phyloP scores from a whole-genome alignment of 2,329 filamentous ascomycete genomes.

The Penicillium sp. region DNA sequence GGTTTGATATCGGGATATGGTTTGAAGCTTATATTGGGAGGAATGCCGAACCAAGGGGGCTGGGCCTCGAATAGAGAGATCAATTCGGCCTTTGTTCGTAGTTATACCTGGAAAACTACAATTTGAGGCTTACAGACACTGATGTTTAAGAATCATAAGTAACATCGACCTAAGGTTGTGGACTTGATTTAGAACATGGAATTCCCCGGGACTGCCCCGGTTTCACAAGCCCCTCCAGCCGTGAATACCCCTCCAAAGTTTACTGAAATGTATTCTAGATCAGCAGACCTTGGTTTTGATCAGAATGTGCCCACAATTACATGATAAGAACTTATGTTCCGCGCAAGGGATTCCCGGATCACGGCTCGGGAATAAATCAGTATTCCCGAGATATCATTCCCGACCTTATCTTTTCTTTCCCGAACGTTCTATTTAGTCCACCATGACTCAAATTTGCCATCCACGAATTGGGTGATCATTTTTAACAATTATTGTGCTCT shows the following conservation, averaged over 20 bases:
- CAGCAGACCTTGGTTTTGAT: not conserved
- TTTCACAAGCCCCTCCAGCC: not conserved
- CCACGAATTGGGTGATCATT: not conserved
- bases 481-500: not conserved
- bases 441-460: slow-evolving; percentile 17
- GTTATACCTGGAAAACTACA: not conserved
- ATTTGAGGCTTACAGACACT: not conserved
- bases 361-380: slow-evolving; percentile 23
- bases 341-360: slow-evolving; percentile 17
- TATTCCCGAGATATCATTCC: slow-evolving; percentile 25
- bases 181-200: not conserved
- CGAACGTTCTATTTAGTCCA: slow-evolving; percentile 18
- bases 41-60: not conserved
- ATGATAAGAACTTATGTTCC: slow-evolving; percentile 15
- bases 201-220: not conserved
- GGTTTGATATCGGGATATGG: not conserved
- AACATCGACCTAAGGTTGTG: not conserved
- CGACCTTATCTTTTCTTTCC: slow-evolving; percentile 17
- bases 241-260: not conserved
- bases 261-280: not conserved
- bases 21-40: not conserved
- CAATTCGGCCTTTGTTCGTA: not conserved
- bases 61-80: not conserved
- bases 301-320: slow-evolving; percentile 19
- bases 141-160: not conserved